These are phyloP conservation scores for Picea abies DNA, from an alignment of 83 land plant genomes.

Conservation along the genomic window DNA sequence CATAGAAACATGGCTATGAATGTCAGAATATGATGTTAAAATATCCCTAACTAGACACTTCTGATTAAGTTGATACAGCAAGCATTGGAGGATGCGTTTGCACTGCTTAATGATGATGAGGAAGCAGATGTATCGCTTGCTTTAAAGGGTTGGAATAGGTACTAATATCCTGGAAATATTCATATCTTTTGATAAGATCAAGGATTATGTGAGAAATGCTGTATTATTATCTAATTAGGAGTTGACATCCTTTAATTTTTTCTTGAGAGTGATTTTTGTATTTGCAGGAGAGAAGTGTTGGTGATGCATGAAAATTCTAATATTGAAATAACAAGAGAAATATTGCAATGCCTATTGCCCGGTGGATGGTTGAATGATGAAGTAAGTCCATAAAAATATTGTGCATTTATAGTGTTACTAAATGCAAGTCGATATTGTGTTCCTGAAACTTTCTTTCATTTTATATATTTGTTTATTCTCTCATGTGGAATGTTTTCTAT, in stretches of 20 bases:
- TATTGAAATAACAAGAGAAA: slow-evolving; percentile 61
- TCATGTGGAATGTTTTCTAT: slow-evolving; percentile 1
- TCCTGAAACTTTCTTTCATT: neutral
- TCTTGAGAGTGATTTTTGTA: neutral
- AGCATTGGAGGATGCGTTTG: slow-evolving; percentile 28
- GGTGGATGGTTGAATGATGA: slow-evolving; percentile 81
- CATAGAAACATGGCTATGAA: neutral
- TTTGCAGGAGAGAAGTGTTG: slow-evolving; percentile 47
- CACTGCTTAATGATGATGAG: slow-evolving; percentile 51
- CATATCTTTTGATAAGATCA: neutral
- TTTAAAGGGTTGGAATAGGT: slow-evolving; percentile 34
- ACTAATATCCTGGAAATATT: slow-evolving; percentile 8
- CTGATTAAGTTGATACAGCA: slow-evolving; percentile 20
- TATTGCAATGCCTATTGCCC: slow-evolving; percentile 51
- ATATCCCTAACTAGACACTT: neutral
- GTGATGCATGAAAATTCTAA: slow-evolving; percentile 56
- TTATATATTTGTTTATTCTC: neutral
- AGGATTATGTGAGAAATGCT: neutral
- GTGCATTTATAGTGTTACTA: neutral
- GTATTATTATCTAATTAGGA: neutral
- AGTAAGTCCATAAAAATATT: slow-evolving; percentile 28
- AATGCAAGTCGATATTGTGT: neutral
- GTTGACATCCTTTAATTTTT: neutral
- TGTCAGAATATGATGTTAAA: neutral
- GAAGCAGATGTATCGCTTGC: slow-evolving; percentile 39